Base-by-base conservation (phyloP, 805 yeast genomes). In the Wickerhamomyces queroliae region DNA sequence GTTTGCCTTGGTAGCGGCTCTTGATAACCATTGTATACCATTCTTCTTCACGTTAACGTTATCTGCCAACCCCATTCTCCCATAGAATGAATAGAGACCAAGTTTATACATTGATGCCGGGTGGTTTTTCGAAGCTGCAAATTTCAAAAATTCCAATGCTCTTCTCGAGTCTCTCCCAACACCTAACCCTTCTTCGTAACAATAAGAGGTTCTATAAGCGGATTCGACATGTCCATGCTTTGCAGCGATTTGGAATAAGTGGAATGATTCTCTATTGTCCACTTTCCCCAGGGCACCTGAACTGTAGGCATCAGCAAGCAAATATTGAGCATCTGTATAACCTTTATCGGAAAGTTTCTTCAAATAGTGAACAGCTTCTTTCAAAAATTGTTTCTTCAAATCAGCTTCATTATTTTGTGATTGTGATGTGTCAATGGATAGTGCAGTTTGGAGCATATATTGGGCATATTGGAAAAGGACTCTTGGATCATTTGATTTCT, bases 81-180 rank as follows among this genome's bases (percentile, higher is more conserved):
- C 79, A 54, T 88, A 77, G 61, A 83, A 93, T 28, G 88, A 83
- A 50, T 90, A 88, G 32, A 87, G 70, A 5, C 98, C 99, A 47
- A 89, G 68, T 58, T 90, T 86, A 66, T 82, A 84, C 95, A 91
- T 88, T 5, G 98, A 96, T 13, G 95, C 90, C 0, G 97, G 89
- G 60, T 91, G 99, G 54, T 86, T 88, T 57, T 84, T 83, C 24
- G 89, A 74, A 0, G 98, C 95, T 0, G 98, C 96, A 55, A 80
- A 79, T 56, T 83, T 83, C 43, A 88, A 65, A 57, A 81, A 88
- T 49, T 87, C 95, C 7, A 88, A 66, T 1, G 95, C 89, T 52
- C 87, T 83, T 41, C 95, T 74, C 0, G 95, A 81, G 59, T 93
- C 97, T 50, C 93, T 74, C 17, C 87, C 79, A 5, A 91, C 83